phyloP scores from a whole-genome alignment of 2,329 filamentous ascomycete species.

The Microdochium trichocladiopsis region DNA sequence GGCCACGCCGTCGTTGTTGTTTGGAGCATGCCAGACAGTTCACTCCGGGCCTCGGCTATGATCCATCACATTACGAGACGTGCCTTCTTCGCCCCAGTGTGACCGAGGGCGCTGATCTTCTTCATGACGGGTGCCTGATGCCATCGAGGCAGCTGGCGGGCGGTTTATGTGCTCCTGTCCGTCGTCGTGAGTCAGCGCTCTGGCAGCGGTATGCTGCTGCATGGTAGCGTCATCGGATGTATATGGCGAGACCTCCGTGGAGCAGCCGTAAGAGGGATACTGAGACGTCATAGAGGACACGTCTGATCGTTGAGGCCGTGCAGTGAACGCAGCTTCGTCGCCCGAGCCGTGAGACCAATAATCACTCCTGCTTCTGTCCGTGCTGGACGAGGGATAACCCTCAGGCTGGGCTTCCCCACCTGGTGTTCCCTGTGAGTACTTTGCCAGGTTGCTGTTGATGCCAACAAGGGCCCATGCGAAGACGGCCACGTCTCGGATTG shows the following conservation, averaged over 20 bases:
- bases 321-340: neutral
- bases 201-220: neutral
- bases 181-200: neutral
- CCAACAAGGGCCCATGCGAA: slow-evolving; percentile 79
- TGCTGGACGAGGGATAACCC: neutral
- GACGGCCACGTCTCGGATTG: slow-evolving; percentile 79
- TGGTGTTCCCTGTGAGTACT: slow-evolving; percentile 55
- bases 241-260: neutral
- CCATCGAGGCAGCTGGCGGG: too few species aligned
- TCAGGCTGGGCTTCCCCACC: slow-evolving; percentile 54
- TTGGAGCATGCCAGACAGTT: too few species aligned
- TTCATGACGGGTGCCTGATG: too few species aligned
- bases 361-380: neutral
- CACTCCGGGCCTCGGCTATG: too few species aligned
- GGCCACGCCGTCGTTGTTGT: too few species aligned
- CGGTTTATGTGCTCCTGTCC: too few species aligned
- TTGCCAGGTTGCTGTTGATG: slow-evolving; percentile 68
- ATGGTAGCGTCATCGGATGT: neutral
- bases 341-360: neutral
- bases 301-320: neutral
- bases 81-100: too few species aligned
- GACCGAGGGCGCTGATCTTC: too few species aligned
- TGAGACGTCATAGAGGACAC: neutral
- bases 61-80: too few species aligned
- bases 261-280: neutral